Base-by-base conservation (phyloP, 2,329 filamentous ascomycete species). In the Sarocladium kiliense region DNA sequence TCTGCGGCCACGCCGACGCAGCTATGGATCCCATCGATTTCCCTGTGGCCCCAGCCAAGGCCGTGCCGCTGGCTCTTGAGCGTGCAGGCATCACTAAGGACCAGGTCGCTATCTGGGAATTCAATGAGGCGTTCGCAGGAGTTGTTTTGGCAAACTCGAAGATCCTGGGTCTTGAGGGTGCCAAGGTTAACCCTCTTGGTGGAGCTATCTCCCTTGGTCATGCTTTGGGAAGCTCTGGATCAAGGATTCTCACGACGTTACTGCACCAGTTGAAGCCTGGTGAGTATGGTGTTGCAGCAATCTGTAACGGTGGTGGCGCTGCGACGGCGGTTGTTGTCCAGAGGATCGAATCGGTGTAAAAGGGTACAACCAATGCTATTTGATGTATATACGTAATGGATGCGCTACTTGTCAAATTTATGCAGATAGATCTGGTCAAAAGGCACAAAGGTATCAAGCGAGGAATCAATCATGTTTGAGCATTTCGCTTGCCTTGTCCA, bases 51-150 rank as follows among this genome's bases (percentile, higher is more conserved):
- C 94, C 94, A 1, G 82, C 94, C 37, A 92, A 95, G 71, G 93
- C 93, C 4, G 93, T 97, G 0, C 91, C 93, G 2, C 84, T 97
- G 64, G 92, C 92, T 11, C 79, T 99, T 53, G 82, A 91, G 71
- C 82, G 92, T 56, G 94, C 94, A 1, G 92, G 93, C 11, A 92
- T 99, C 62, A 90, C 84, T 60, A 91, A 92, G 73, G 88, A 95
- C 47, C 89, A 97, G 70, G 91, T 99, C 45, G 86, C 93, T 4
- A 77, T 97, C 21, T 97, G 94, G 93, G 94, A 97, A 71, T 96
- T 99, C 73, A 99, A 99, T 71, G 94, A 99, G 75, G 94, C 94
- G 0, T 99, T 99, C 68, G 93, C 94, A 26, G 90, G 89, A 3
- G 92, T 97, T 27, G 94, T 97, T 71, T 91, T 94, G 68, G 92